These are phyloP conservation scores for Collybia sordida DNA, from an alignment of 768 basidiomycete species.

Conservation along the genomic window DNA sequence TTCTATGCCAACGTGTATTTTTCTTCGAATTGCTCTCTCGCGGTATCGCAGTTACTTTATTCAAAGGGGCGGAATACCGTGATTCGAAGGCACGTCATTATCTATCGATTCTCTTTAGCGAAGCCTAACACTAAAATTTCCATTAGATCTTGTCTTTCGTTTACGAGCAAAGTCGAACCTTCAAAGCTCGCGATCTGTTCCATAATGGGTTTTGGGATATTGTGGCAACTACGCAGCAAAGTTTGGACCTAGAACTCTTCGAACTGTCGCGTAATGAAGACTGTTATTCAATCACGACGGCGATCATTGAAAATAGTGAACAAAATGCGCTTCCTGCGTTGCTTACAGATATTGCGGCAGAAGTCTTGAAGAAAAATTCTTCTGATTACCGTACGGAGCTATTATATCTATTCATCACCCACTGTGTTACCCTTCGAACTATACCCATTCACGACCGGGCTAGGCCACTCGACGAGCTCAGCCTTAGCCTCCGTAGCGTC, in stretches of 20 bases:
- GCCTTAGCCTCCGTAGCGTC: slow-evolving; percentile 23
- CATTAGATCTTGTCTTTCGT: slow-evolving; percentile 61
- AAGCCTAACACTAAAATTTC: too few species aligned
- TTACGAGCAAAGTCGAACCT: slow-evolving; percentile 31
- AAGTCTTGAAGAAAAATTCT: background rate
- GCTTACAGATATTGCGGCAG: background rate
- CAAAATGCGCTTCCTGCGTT: background rate
- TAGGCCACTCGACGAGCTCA: slow-evolving; percentile 24
- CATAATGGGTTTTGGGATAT: slow-evolving; percentile 10
- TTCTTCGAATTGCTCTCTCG: slow-evolving; percentile 47
- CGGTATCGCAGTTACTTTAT: slow-evolving; percentile 48
- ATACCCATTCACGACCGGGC: slow-evolving; percentile 42
- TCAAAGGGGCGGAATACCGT: slow-evolving; percentile 56
- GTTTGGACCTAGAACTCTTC: slow-evolving; percentile 4
- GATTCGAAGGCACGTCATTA: slow-evolving; percentile 54
- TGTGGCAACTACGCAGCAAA: background rate
- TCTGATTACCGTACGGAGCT: slow-evolving; percentile 9
- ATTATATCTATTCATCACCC: slow-evolving; percentile 23
- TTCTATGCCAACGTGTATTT: slow-evolving; percentile 49
- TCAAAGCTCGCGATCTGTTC: slow-evolving; percentile 13
- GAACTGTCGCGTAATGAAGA: background rate
- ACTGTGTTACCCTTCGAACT: slow-evolving; percentile 30
- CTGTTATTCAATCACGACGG: background rate
- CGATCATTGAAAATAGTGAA: background rate
- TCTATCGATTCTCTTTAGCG: background rate